These are phyloP conservation scores for Cercospora sp. DNA, from an alignment of 2,329 filamentous ascomycete species.

Conservation along the genomic window DNA sequence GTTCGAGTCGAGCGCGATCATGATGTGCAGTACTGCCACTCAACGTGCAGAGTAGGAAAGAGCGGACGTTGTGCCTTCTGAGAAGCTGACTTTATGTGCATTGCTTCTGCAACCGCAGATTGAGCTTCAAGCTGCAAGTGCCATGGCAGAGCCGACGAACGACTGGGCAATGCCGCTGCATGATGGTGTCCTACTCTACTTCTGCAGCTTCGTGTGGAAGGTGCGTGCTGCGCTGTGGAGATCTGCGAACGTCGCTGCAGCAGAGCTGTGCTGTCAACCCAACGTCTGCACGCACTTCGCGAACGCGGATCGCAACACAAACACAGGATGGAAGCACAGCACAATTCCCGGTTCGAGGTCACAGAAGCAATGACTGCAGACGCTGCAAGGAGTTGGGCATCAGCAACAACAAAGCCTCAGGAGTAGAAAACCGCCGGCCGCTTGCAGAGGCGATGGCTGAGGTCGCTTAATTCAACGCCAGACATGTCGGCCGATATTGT, in stretches of 20 bases:
- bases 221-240: background rate
- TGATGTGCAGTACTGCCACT: background rate
- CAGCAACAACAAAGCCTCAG: background rate
- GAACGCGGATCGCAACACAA: background rate
- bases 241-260: background rate
- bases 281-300: background rate
- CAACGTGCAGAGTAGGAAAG: background rate
- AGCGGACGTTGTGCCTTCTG: background rate
- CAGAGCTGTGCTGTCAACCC: background rate
- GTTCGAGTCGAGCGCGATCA: background rate
- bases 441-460: background rate
- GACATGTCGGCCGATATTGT: background rate
- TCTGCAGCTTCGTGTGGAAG: slow-evolving; percentile 1
- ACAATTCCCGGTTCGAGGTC: background rate
- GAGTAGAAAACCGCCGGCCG: background rate
- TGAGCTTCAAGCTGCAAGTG: background rate
- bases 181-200: background rate
- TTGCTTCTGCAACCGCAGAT: background rate
- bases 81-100: background rate
- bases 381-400: background rate
- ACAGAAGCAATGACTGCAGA: background rate
- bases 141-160: background rate
- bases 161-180: background rate
- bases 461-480: background rate
- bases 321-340: background rate